Conservation (phyloP, 306 rosid genomes). For the Phaseolus lunatus region DNA sequence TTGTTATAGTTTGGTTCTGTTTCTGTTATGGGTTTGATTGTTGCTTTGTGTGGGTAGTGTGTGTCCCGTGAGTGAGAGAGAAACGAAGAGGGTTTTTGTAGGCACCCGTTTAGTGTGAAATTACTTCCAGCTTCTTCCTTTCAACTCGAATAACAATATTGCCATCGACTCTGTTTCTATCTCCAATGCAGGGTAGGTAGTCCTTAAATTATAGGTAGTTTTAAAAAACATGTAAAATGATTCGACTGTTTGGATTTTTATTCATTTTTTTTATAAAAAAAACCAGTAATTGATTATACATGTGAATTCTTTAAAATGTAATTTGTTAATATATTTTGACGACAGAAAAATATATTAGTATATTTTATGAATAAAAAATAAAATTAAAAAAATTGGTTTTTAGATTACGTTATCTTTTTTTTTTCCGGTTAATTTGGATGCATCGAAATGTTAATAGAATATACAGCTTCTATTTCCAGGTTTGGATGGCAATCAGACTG, state of each 20-base stretch:
- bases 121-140: background rate
- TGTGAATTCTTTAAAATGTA: too few species aligned
- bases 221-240: background rate
- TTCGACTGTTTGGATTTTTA: background rate
- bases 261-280: too few species aligned
- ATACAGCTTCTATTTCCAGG: background rate
- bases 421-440: background rate
- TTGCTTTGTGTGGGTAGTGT: background rate
- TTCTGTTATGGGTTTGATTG: background rate
- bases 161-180: constrained; percentile 1
- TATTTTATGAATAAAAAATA: too few species aligned
- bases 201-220: background rate
- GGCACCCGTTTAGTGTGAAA: background rate
- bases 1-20: constrained; percentile 27
- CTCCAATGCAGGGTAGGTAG: too few species aligned
- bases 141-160: background rate
- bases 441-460: background rate
- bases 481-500: background rate
- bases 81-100: constrained; percentile 42
- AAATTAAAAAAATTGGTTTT: too few species aligned
- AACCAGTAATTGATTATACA: too few species aligned
- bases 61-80: background rate
- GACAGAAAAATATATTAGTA: too few species aligned
- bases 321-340: too few species aligned
- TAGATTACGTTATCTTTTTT: too few species aligned